Conservation (phyloP, 768 basidiomycete genomes). For the Hypsizygus marmoreus region DNA sequence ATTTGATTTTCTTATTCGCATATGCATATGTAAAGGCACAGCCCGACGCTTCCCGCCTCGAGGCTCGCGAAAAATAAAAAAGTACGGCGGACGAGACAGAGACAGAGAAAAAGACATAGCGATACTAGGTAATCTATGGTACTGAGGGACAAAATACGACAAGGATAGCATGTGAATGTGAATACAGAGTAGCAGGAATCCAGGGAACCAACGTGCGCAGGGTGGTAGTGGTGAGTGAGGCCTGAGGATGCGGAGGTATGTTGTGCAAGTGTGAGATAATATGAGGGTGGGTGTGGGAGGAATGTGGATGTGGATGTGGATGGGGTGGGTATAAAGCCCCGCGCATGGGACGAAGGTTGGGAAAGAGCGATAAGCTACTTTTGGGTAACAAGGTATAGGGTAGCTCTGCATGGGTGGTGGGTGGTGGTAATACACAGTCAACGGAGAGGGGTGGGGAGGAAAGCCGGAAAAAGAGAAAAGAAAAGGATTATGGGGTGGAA, state of each 20-base stretch:
- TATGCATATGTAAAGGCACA: too few relatives aligned
- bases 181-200: conserved; percentile 16
- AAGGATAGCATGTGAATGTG: conserved; percentile 14
- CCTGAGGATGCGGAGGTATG: conserved; percentile 2
- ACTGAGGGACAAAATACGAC: background rate
- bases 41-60: background rate
- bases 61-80: conserved; percentile 5
- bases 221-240: background rate
- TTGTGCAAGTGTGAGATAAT: too few relatives aligned
- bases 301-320: too few relatives aligned
- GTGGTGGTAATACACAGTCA: conserved; percentile 22
- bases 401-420: conserved; percentile 12
- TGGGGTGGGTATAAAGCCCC: conserved; percentile 13
- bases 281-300: too few relatives aligned
- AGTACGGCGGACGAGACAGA: conserved; percentile 7
- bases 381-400: conserved; percentile 20
- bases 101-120: conserved; percentile 3
- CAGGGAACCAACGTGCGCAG: conserved; percentile 2
- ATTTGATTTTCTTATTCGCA: too few relatives aligned
- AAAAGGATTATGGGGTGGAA: conserved; percentile 11
- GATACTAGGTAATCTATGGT: conserved; percentile 17
- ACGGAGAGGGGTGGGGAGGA: conserved; percentile 9
- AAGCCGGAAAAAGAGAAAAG: background rate
- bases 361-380: conserved; percentile 22
- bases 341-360: conserved; percentile 5